Evolutionary conservation across 208 protist genomes (phyloP).

Genomic region (Leishmania guyanensis): DNA sequence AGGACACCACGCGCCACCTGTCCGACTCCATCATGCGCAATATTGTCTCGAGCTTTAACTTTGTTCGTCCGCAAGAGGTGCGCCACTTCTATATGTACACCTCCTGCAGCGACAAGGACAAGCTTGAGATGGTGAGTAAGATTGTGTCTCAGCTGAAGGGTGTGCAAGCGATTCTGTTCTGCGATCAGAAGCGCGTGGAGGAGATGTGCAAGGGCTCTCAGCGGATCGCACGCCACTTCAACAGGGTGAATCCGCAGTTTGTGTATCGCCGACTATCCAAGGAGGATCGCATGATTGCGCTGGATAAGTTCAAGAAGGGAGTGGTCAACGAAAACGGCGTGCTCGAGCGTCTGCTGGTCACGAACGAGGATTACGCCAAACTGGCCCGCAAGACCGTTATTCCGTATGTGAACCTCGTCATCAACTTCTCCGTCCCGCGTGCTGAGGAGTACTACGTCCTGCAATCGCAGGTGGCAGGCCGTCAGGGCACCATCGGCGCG

Average conservation of each 20-base stretch:
- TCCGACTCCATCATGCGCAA: slow-evolving; percentile 73
- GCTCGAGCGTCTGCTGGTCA: slow-evolving; percentile 87
- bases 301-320: slow-evolving; percentile 90
- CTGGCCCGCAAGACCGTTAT: slow-evolving; percentile 85
- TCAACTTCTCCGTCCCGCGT: slow-evolving; percentile 84
- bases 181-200: slow-evolving; percentile 80
- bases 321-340: slow-evolving; percentile 77
- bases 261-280: slow-evolving; percentile 79
- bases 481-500: slow-evolving; percentile 77
- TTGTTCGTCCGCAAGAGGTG: slow-evolving; percentile 78
- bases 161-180: slow-evolving; percentile 90
- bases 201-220: slow-evolving; percentile 70
- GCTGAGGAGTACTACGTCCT: slow-evolving; percentile 88
- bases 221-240: slow-evolving; percentile 74
- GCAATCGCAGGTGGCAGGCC: slow-evolving; percentile 81
- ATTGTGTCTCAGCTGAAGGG: slow-evolving; percentile 86
- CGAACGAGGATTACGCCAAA: slow-evolving; percentile 92
- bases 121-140: slow-evolving; percentile 80
- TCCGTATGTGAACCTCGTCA: slow-evolving; percentile 91
- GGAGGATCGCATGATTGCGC: slow-evolving; percentile 64
- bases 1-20: slow-evolving; percentile 62
- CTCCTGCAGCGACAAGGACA: slow-evolving; percentile 70
- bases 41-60: slow-evolving; percentile 82
- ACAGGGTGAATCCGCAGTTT: slow-evolving; percentile 80
- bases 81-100: slow-evolving; percentile 80